These are phyloP conservation scores for Taiozyma sp. DNA, from an alignment of 1,139 yeast genomes.

Conservation along the genomic window DNA sequence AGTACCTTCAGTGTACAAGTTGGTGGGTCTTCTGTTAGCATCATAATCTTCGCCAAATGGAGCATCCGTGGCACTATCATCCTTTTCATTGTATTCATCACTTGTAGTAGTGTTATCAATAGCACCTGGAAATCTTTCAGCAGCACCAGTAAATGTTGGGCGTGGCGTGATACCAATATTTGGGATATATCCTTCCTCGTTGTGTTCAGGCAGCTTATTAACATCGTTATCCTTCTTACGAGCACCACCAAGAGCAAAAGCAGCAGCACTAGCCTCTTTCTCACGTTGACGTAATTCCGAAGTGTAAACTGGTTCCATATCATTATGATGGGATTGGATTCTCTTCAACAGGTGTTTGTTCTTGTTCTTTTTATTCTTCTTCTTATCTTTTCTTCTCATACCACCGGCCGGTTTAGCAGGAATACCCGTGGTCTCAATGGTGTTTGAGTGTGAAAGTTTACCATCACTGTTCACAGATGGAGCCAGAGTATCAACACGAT, in stretches of 20 bases:
- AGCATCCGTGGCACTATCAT: conserved; percentile 1
- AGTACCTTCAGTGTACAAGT: conserved; percentile 71
- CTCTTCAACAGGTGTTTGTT: conserved; percentile 13
- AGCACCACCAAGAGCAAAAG: conserved; percentile 29
- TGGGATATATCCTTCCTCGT: conserved; percentile 15
- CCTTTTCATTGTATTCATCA: conserved; percentile 3
- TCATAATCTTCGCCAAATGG: conserved; percentile 13
- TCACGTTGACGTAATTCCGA: conserved; percentile 31
- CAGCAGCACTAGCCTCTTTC: conserved; percentile 34
- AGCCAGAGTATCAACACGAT: conserved; percentile 66
- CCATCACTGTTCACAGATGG: conserved; percentile 18
- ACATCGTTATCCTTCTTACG: background rate
- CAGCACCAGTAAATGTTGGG: conserved; percentile 13
- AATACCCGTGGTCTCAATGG: conserved; percentile 59
- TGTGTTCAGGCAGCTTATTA: conserved; percentile 7
- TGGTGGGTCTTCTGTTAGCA: conserved; percentile 21
- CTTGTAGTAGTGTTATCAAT: conserved; percentile 1
- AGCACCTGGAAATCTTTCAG: conserved; percentile 13
- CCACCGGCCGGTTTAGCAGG: conserved; percentile 82
- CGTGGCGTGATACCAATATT: conserved; percentile 19
- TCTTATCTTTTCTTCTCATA: conserved; percentile 46
- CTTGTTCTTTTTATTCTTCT: conserved; percentile 29
- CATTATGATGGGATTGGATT: conserved; percentile 20
- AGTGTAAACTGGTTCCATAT: conserved; percentile 17
- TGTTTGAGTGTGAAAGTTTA: conserved; percentile 18